Conservation (phyloP, 305 asterid species). For the Striga hermonthica region DNA sequence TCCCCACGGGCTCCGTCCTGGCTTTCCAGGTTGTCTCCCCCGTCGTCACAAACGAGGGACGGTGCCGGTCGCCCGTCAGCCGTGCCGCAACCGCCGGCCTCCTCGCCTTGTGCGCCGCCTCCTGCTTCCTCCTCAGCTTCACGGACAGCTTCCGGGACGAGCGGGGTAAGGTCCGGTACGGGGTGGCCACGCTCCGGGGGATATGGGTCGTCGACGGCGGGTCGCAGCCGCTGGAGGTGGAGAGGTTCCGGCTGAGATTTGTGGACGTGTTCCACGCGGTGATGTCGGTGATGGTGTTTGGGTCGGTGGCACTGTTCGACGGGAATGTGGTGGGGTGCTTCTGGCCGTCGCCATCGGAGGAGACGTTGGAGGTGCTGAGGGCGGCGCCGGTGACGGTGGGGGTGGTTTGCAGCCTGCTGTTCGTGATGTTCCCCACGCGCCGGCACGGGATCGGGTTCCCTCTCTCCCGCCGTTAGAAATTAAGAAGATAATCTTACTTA, state of each 20-base stretch:
- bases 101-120: conserved; percentile 45
- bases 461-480: conserved; percentile 42
- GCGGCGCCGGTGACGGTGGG: conserved; percentile 59
- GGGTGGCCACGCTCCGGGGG: conserved; percentile 65
- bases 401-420: conserved; percentile 50
- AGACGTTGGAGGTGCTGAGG: conserved; percentile 46
- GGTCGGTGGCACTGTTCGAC: conserved; percentile 62
- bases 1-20: conserved; percentile 85
- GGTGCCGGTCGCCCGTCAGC: conserved; percentile 50
- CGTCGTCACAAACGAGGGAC: conserved; percentile 60
- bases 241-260: conserved; percentile 40
- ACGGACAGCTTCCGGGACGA: conserved; percentile 80
- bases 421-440: conserved; percentile 54
- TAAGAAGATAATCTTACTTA: not conserved
- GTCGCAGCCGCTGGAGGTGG: conserved; percentile 34
- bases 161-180: conserved; percentile 76
- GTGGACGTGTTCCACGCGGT: conserved; percentile 59
- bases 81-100: conserved; percentile 42
- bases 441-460: conserved; percentile 90
- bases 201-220: conserved; percentile 61
- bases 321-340: conserved; percentile 58
- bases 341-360: conserved; percentile 55
- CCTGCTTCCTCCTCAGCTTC: conserved; percentile 59
- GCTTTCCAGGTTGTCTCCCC: conserved; percentile 72
- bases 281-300: conserved; percentile 53